Evolutionary conservation across 1,284 basidiomycete species (phyloP).

Genomic region (Sphaerobolus stellatus): DNA sequence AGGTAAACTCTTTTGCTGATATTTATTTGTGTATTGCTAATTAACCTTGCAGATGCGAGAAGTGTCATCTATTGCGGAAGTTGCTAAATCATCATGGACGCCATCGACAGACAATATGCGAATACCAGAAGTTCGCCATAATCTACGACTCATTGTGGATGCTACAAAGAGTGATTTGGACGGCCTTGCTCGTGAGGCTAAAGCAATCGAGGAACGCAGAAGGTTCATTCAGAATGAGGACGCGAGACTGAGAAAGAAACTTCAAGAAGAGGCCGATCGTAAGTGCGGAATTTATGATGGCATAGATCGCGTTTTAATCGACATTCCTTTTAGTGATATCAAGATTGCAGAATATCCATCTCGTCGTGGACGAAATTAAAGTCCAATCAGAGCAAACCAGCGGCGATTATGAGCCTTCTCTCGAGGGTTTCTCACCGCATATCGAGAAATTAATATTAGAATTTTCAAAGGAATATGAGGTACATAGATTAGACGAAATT

Average conservation of each 20-base stretch:
- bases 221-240: slow-evolving; percentile 76
- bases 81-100: slow-evolving; percentile 79
- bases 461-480: slow-evolving; percentile 77
- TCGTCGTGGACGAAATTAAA: slow-evolving; percentile 70
- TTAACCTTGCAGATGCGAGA: slow-evolving; percentile 63
- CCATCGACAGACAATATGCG: slow-evolving; percentile 82
- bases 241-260: slow-evolving; percentile 60
- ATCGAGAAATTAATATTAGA: slow-evolving; percentile 73
- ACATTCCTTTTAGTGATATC: slow-evolving; percentile 58
- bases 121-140: slow-evolving; percentile 95
- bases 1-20: slow-evolving; percentile 50
- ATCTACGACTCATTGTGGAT: slow-evolving; percentile 84
- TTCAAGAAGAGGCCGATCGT: slow-evolving; percentile 75
- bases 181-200: slow-evolving; percentile 87
- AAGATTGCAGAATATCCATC: slow-evolving; percentile 72
- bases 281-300: slow-evolving; percentile 29
- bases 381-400: slow-evolving; percentile 55
- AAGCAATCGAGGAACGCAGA: slow-evolving; percentile 75
- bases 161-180: slow-evolving; percentile 81
- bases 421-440: slow-evolving; percentile 68
- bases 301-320: slow-evolving; percentile 8
- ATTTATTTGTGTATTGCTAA: slow-evolving; percentile 9
- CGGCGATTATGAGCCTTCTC: slow-evolving; percentile 61
- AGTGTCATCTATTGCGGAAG: slow-evolving; percentile 77
- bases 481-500: slow-evolving; percentile 84